Evolutionary conservation across 306 rosid genomes (phyloP).

Genomic region (Datisca glomerata): DNA sequence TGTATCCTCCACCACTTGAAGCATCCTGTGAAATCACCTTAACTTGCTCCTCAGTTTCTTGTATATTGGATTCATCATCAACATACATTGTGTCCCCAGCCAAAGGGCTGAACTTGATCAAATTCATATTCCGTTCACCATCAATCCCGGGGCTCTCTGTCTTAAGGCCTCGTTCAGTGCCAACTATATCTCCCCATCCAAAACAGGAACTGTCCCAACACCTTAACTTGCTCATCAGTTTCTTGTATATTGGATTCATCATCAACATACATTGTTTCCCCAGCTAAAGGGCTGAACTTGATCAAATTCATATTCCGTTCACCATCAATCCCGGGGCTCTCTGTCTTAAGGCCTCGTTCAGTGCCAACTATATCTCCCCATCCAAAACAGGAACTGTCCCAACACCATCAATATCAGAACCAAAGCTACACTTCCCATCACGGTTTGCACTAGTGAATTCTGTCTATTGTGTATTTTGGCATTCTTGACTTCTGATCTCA

Average conservation of each 20-base stretch:
- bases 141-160: constrained; percentile 53
- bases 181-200: constrained; percentile 49
- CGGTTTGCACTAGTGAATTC: constrained; percentile 56
- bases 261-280: constrained; percentile 68
- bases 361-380: constrained; percentile 56
- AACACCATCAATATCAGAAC: constrained; percentile 57
- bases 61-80: constrained; percentile 49
- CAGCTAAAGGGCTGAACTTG: constrained; percentile 26
- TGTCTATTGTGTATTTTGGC: too few relatives aligned
- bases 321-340: constrained; percentile 47
- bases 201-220: constrained; percentile 31
- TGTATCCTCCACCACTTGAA: constrained; percentile 41
- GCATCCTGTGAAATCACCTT: constrained; percentile 26
- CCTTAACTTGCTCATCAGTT: constrained; percentile 39
- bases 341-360: constrained; percentile 59
- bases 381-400: constrained; percentile 39
- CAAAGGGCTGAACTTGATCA: constrained; percentile 27
- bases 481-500: constrained; percentile 54
- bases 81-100: constrained; percentile 64
- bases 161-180: constrained; percentile 58
- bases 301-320: constrained; percentile 42
- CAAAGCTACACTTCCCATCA: constrained; percentile 53
- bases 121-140: constrained; percentile 36
- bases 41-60: constrained; percentile 46
- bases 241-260: too few relatives aligned